Conservation (phyloP, 163 green algal genomes). For the Chlamydomonas reinhardtii region DNA sequence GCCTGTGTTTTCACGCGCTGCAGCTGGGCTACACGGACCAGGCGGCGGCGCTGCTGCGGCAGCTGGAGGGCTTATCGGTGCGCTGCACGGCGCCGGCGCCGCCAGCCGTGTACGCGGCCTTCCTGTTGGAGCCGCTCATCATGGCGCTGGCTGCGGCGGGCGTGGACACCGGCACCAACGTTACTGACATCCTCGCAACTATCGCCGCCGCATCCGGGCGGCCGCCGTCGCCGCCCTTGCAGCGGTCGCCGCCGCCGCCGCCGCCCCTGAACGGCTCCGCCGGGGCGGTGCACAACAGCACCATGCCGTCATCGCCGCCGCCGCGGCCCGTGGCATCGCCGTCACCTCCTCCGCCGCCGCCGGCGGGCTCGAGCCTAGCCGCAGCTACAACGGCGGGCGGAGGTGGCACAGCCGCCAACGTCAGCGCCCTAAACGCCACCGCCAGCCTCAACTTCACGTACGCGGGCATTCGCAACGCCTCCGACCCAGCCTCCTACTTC, state of each 20-base stretch:
- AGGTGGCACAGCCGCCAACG: too few species aligned
- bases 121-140: constrained; percentile 24
- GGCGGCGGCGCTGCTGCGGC: neutral
- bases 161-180: neutral
- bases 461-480: neutral
- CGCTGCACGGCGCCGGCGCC: constrained; percentile 4
- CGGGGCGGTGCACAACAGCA: neutral
- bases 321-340: too few species aligned
- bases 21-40: constrained; percentile 12
- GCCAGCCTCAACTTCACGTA: neutral
- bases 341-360: neutral
- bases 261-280: neutral
- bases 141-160: constrained; percentile 6
- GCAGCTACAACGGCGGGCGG: too few species aligned
- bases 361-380: neutral
- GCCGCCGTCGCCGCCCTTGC: neutral
- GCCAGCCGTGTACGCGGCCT: neutral
- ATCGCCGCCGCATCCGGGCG: neutral
- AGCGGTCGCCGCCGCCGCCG: neutral
- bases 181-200: neutral
- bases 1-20: neutral
- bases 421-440: neutral
- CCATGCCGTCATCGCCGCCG: too few species aligned
- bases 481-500: neutral
- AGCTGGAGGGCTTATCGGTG: constrained; percentile 12